Percentiles rank a stretch among this genome's conserved stretches.
phyloP scores from a whole-genome alignment of 768 basidiomycete genomes.

The Lactarius hengduanensis region DNA sequence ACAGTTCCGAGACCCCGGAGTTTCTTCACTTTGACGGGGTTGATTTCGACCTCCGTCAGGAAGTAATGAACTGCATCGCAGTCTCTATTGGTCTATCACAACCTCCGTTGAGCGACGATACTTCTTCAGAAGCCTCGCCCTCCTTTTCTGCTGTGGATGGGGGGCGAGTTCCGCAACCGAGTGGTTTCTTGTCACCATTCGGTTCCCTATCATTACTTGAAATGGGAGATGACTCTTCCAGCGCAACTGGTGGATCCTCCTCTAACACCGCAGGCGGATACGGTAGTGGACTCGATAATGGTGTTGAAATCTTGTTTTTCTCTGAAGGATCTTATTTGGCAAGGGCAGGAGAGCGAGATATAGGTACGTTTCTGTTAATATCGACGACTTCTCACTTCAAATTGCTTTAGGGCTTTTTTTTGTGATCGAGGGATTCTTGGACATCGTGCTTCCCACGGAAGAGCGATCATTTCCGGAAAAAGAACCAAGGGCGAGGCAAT shows the following conservation, averaged over 20 bases:
- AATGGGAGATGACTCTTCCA: conserved; percentile 61
- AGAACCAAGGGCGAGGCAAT: conserved; percentile 20
- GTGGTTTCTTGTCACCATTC: conserved; percentile 59
- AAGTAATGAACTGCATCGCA: conserved; percentile 96
- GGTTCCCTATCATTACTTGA: conserved; percentile 73
- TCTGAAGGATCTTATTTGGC: conserved; percentile 82
- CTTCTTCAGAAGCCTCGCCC: conserved; percentile 67
- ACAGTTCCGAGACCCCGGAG: conserved; percentile 16
- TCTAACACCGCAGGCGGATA: conserved; percentile 48
- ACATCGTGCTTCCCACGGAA: conserved; percentile 74
- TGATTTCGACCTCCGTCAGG: conserved; percentile 93
- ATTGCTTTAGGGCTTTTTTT: conserved; percentile 70
- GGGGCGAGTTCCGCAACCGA: conserved; percentile 33
- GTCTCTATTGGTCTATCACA: conserved; percentile 95
- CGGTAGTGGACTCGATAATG: conserved; percentile 87
- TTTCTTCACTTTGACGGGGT: conserved; percentile 44
- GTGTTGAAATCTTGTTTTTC: conserved; percentile 95
- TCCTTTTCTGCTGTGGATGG: conserved; percentile 50
- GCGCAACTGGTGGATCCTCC: conserved; percentile 63
- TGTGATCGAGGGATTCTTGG: conserved; percentile 94
- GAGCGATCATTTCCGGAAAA: conserved; percentile 21
- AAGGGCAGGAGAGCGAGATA: conserved; percentile 85
- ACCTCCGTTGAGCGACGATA: conserved; percentile 69
- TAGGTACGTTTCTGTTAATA: conserved; percentile 47
- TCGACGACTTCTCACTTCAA: neutral